Evolutionary conservation across 2,329 filamentous ascomycete species (phyloP).

Genomic region (Ceratocystis diversiconidia): DNA sequence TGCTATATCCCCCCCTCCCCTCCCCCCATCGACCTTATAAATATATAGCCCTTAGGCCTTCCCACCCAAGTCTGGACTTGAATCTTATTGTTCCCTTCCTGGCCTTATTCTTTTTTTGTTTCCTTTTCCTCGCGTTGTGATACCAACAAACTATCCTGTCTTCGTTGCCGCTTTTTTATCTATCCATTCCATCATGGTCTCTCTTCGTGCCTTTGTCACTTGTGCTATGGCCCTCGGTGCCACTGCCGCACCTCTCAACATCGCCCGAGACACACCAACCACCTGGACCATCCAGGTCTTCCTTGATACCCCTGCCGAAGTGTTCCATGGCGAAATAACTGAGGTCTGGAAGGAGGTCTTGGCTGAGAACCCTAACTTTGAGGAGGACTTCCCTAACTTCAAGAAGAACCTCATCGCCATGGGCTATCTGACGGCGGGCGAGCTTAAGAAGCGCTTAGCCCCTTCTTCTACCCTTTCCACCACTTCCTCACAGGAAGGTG

Average conservation of each 20-base stretch:
- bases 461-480: not conserved
- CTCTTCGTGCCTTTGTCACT: slow-evolving; percentile 8
- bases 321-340: slow-evolving; percentile 10
- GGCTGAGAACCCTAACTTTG: slow-evolving; percentile 10
- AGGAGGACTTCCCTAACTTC: slow-evolving; percentile 15
- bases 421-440: not conserved
- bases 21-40: not conserved
- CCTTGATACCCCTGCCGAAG: not conserved
- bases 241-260: slow-evolving; percentile 7
- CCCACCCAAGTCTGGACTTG: not conserved
- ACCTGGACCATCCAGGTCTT: slow-evolving; percentile 15
- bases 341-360: slow-evolving; percentile 11
- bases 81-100: not conserved
- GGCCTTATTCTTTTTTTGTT: not conserved
- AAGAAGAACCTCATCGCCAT: slow-evolving; percentile 15
- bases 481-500: not conserved
- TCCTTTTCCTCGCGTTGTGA: not conserved
- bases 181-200: slow-evolving; percentile 19
- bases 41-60: not conserved
- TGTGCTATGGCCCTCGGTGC: slow-evolving; percentile 16
- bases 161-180: not conserved
- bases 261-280: not conserved
- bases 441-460: not conserved
- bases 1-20: not conserved
- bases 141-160: not conserved